These are phyloP conservation scores for Lotmaria passim DNA, from an alignment of 208 protist species.

Conservation along the genomic window DNA sequence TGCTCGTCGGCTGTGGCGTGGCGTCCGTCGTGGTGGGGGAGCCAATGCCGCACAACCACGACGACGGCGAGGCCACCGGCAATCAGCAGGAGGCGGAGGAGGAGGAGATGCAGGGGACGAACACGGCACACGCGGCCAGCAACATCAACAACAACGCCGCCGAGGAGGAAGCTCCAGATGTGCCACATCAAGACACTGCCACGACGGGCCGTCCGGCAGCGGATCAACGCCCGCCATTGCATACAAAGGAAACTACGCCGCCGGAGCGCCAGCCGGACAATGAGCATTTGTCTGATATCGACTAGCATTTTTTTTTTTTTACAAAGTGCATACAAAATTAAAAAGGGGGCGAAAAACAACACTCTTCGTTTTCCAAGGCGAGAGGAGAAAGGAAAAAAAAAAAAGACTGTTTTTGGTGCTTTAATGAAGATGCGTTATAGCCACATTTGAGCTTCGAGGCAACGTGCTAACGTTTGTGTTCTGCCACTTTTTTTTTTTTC, in stretches of 20 bases:
- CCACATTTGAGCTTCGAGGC: too few relatives aligned
- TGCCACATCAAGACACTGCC: conserved; percentile 6
- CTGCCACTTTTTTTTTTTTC: too few relatives aligned
- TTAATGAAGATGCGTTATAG: too few relatives aligned
- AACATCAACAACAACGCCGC: background rate
- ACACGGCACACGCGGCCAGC: background rate
- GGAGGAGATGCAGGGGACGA: conserved; percentile 9
- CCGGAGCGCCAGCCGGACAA: conserved; percentile 33
- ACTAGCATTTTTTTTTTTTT: conserved; percentile 36
- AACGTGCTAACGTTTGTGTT: too few relatives aligned
- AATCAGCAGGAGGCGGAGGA: conserved; percentile 21
- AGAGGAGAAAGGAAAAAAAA: too few relatives aligned
- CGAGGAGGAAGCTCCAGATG: background rate
- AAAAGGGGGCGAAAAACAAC: background rate
- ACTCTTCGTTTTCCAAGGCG: too few relatives aligned
- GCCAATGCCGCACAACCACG: background rate
- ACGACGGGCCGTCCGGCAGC: conserved; percentile 8
- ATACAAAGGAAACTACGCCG: conserved; percentile 3
- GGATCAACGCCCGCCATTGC: background rate
- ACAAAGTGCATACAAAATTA: too few relatives aligned
- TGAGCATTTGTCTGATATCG: conserved; percentile 42
- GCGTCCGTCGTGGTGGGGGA: conserved; percentile 4
- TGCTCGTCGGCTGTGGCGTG: conserved; percentile 37
- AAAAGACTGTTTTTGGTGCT: too few relatives aligned
- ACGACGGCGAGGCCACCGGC: conserved; percentile 8